These are phyloP conservation scores for Chlorella vulgaris DNA, from an alignment of 139 green algal species.

Conservation along the genomic window DNA sequence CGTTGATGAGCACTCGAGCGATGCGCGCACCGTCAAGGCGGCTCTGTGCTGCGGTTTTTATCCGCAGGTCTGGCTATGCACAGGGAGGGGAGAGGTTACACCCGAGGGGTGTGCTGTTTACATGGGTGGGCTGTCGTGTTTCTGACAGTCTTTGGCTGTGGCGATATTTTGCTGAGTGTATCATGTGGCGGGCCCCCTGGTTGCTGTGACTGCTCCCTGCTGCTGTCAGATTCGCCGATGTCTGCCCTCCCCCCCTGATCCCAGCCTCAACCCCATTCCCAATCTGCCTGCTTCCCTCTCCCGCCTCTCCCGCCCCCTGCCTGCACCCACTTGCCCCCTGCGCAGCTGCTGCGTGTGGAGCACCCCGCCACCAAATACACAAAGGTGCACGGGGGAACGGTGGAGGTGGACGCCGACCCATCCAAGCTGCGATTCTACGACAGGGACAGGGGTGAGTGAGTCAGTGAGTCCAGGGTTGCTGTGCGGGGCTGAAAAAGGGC, in stretches of 20 bases:
- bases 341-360: conserved; percentile 83
- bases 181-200: not conserved
- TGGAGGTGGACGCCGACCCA: conserved; percentile 58
- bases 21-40: conserved; percentile 63
- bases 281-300: not conserved
- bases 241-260: not conserved
- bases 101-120: too few relatives aligned
- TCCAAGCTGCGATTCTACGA: conserved; percentile 66
- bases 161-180: too few relatives aligned
- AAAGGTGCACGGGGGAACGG: conserved; percentile 52
- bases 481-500: too few relatives aligned
- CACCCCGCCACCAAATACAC: conserved; percentile 56
- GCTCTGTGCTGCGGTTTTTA: conserved; percentile 86
- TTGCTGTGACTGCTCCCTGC: not conserved
- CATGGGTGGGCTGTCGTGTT: not conserved
- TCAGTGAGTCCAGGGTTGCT: too few relatives aligned
- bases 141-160: not conserved
- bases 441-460: conserved; percentile 33
- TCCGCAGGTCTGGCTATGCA: conserved; percentile 83
- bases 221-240: not conserved
- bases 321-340: not conserved
- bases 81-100: not conserved
- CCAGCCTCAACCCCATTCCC: not conserved
- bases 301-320: not conserved
- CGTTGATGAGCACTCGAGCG: conserved; percentile 18